Evolutionary conservation across 345 rosid genomes (phyloP).

Genomic region (Excoecaria agallocha): DNA sequence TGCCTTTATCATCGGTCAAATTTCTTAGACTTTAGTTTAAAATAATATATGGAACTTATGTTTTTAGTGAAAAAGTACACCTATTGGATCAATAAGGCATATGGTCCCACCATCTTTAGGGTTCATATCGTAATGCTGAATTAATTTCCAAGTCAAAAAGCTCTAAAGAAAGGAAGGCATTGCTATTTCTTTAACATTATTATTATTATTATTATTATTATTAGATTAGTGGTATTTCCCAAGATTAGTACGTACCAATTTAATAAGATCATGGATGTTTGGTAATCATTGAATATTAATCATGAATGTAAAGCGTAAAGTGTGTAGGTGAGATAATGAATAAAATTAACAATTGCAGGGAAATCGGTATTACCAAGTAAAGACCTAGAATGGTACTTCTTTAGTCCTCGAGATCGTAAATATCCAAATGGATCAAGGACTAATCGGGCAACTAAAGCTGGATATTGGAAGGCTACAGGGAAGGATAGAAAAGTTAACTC

Average conservation of each 20-base stretch:
- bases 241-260: too few species aligned
- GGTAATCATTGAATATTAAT: too few species aligned
- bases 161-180: constrained; percentile 6
- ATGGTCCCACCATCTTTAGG: constrained; percentile 23
- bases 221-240: neutral
- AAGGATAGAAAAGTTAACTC: constrained; percentile 91
- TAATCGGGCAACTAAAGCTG: constrained; percentile 89
- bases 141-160: constrained; percentile 13
- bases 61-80: neutral
- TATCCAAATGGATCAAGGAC: constrained; percentile 96
- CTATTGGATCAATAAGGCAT: constrained; percentile 9
- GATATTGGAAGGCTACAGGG: constrained; percentile 98
- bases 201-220: too few species aligned
- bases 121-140: constrained; percentile 15
- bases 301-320: too few species aligned
- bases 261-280: too few species aligned
- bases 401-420: constrained; percentile 92
- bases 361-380: constrained; percentile 90
- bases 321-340: neutral
- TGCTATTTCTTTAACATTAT: neutral
- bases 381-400: constrained; percentile 94
- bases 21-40: constrained; percentile 13
- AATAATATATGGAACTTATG: neutral
- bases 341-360: constrained; percentile 36
- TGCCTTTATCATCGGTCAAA: constrained; percentile 27